Base-by-base conservation (phyloP, 805 yeast species). In the Pichia manshurica region DNA sequence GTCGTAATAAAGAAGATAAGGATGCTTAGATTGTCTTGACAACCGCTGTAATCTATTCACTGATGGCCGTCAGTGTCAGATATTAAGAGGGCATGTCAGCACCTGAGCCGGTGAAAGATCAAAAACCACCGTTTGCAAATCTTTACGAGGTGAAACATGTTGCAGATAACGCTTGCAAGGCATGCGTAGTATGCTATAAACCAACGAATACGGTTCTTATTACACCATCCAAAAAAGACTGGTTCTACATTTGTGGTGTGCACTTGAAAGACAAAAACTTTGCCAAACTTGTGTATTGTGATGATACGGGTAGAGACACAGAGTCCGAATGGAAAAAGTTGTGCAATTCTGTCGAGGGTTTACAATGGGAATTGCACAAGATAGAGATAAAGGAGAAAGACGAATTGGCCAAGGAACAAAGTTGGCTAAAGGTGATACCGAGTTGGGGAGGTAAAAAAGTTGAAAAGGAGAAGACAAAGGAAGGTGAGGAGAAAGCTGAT, bases 101-200 rank as follows among this genome's bases (percentile, higher is more conserved):
- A 10, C 10, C 29, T 25, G 29, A 25, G 10, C 7, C 10, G 10
- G 29, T 10, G 10, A 25, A 25, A 25, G 39, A 17, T 13, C 6
- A 6, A 16, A 25, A 17, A 21, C 22, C 37, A 5, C 35, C 36
- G 8, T 41, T 41, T 15, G 17, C 19, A 2, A 41, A 41, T 31
- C 25, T 41, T 5, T 41, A 41, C 16, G 60, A 54, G 12, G 53
- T 67, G 29, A 64, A 75, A 42, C 63, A 62, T 45, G 82, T 74
- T 10, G 70, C 77, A 1, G 66, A 60, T 1, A 47, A 56, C 3
- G 74, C 71, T 46, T 46, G 71, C 22, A 73, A 67, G 52, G 59
- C 82, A 1, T 79, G 84, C 56, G 52, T 50, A 19, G 59, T 78
- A 13, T 79, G 84, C 63, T 77, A 64, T 60, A 77, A 75, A 52